These are phyloP conservation scores for Blepharisma japonicum DNA, from an alignment of 73 alveolate species.

Conservation along the genomic window DNA sequence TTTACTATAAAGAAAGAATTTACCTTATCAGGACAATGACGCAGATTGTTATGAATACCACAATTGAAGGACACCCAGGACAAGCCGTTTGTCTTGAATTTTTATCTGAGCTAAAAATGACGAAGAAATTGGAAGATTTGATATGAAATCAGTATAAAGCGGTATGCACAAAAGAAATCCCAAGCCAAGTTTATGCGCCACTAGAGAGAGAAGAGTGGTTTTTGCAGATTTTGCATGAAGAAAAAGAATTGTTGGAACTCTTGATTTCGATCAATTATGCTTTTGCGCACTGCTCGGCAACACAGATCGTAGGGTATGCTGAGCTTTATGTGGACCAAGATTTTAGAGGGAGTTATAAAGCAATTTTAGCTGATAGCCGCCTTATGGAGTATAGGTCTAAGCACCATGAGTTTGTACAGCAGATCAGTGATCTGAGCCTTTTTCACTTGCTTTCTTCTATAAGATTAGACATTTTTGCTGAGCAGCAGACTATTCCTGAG, in stretches of 20 bases:
- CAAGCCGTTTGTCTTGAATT: constrained; percentile 1
- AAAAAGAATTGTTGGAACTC: not conserved
- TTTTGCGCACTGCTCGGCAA: not conserved
- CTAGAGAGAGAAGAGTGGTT: constrained; percentile 24
- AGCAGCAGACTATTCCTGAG: constrained; percentile 3
- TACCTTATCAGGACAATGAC: constrained; percentile 12
- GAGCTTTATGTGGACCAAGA: not conserved
- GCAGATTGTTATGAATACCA: not conserved
- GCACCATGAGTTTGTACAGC: not conserved
- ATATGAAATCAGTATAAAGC: not conserved
- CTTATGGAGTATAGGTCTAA: not conserved
- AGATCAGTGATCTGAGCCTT: constrained; percentile 13
- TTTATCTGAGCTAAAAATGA: not conserved
- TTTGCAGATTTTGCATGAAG: not conserved
- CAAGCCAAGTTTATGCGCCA: not conserved
- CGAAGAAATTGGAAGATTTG: not conserved
- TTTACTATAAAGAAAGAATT: constrained; percentile 21
- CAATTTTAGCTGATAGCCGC: not conserved
- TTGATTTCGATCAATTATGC: not conserved
- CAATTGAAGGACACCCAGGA: not conserved
- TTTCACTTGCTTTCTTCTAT: constrained; percentile 20
- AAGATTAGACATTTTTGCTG: constrained; percentile 2
- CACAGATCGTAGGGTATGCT: not conserved
- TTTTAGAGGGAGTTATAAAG: constrained; percentile 4
- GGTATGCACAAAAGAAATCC: constrained; percentile 1